Base-by-base conservation (phyloP, 495 filamentous ascomycete species). In the Penicillium odoratum region DNA sequence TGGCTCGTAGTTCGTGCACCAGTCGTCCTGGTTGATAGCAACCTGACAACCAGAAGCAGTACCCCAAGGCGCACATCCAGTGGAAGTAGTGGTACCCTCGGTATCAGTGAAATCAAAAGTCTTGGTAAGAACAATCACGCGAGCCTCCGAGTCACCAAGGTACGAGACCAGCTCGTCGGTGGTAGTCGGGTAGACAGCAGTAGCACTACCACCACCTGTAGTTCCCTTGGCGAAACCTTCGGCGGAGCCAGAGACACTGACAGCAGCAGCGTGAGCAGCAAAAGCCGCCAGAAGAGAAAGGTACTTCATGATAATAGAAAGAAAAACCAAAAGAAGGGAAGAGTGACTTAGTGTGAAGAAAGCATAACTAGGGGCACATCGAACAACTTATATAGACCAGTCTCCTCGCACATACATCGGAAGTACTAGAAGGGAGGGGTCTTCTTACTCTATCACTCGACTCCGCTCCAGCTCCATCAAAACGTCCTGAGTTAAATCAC, bases 21-120 rank as follows among this genome's bases (percentile, higher is more conserved):
- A 80, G 63, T 71, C 58, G 55, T 80, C 67, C 65, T 76, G 59
- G 69, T 82, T 80, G 60, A 85, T 84, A 43, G 83, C 83, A 48
- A 78, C 52, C 67, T 80, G 83, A 61, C 73, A 81, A 31, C 45
- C 75, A 51, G 64, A 65, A 34, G 48, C 69, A 51, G 75, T 77
- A 18, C 72, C 72, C 74, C 78, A 79, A 21, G 74, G 74, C 46
- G 76, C 71, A 54, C 79, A 82, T 30, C 79, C 80, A 47, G 69
- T 76, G 40, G 47, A 62, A 46, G 69, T 69, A n/a, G 63, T 67
- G 10, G 71, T 74, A 48, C 76, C 77, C 61, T 79, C 77, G 21
- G 61, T 76, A 49, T 64, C 69, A 34, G 60, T 69, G 72, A 76
- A 80, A 64, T 79, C 76, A 55, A 74, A 77, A 44, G 70, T 73